Evolutionary conservation across 371 early-diverging fungal genomes (phyloP).

Genomic region (Mortierella sp.): DNA sequence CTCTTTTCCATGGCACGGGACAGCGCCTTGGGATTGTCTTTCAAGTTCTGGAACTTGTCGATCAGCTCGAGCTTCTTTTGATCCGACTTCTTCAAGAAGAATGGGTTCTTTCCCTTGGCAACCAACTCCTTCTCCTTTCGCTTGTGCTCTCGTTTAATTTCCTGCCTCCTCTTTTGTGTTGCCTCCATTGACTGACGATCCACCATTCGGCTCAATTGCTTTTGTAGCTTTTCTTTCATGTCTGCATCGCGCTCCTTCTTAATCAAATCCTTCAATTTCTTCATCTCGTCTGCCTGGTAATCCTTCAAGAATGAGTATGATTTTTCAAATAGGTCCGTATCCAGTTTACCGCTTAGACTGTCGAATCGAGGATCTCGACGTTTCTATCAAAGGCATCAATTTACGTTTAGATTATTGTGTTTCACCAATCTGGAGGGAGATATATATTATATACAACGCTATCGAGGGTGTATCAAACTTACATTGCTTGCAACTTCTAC

Average conservation of each 20-base stretch:
- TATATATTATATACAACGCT: not conserved
- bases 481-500: conserved; percentile 72
- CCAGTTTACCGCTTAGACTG: conserved; percentile 83
- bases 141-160: conserved; percentile 78
- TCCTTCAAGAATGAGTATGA: conserved; percentile 87
- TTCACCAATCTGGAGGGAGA: not conserved
- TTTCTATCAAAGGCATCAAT: conserved; percentile 57
- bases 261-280: conserved; percentile 70
- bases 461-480: conserved; percentile 18
- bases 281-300: conserved; percentile 79
- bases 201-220: conserved; percentile 69
- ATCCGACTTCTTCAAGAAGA: conserved; percentile 87
- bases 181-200: conserved; percentile 59
- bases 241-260: conserved; percentile 73
- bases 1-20: conserved; percentile 88
- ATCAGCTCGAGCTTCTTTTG: conserved; percentile 83
- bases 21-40: conserved; percentile 74
- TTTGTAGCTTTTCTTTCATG: conserved; percentile 61
- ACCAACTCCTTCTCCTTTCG: conserved; percentile 84
- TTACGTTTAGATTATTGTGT: not conserved
- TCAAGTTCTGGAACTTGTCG: conserved; percentile 78
- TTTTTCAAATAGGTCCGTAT: conserved; percentile 87
- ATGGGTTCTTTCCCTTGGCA: conserved; percentile 90
- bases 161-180: conserved; percentile 70
- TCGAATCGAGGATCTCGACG: conserved; percentile 93